Evolutionary conservation across 192 early-diverging fungal genomes (phyloP).

Genomic region (Dissophora ornata): DNA sequence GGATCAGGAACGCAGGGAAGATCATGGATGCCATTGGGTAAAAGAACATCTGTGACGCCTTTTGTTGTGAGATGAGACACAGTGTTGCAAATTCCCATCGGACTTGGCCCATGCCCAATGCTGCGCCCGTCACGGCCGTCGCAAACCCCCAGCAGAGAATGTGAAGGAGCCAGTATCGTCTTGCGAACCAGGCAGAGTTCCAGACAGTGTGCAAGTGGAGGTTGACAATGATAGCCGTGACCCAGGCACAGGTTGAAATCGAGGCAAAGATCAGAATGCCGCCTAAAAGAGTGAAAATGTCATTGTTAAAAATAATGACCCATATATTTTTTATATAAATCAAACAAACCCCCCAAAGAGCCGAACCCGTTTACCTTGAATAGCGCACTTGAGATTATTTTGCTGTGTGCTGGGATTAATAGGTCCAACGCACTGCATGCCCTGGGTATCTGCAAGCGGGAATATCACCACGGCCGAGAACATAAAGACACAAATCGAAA

Average conservation of each 20-base stretch:
- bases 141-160: slow-evolving; percentile 63
- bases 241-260: slow-evolving; percentile 55
- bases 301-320: too few relatives aligned
- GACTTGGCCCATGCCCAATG: slow-evolving; percentile 54
- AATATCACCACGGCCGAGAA: slow-evolving; percentile 61
- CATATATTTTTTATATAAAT: too few relatives aligned
- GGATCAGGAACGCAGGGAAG: slow-evolving; percentile 59
- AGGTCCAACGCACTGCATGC: slow-evolving; percentile 55
- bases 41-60: slow-evolving; percentile 58
- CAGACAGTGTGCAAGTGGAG: slow-evolving; percentile 67
- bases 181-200: slow-evolving; percentile 62
- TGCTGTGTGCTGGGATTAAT: slow-evolving; percentile 56
- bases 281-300: slow-evolving; percentile 36
- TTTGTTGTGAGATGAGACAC: slow-evolving; percentile 59
- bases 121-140: slow-evolving; percentile 41
- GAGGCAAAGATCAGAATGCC: slow-evolving; percentile 62
- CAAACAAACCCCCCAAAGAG: too few relatives aligned
- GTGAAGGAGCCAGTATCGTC: slow-evolving; percentile 54
- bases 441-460: slow-evolving; percentile 52
- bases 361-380: slow-evolving; percentile 63
- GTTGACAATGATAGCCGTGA: slow-evolving; percentile 59
- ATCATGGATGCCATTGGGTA: slow-evolving; percentile 64
- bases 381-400: slow-evolving; percentile 59
- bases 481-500: slow-evolving; percentile 59
- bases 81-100: slow-evolving; percentile 63